phyloP scores from a whole-genome alignment of 768 basidiomycete species.

The Xerocomellus dryophilus region DNA sequence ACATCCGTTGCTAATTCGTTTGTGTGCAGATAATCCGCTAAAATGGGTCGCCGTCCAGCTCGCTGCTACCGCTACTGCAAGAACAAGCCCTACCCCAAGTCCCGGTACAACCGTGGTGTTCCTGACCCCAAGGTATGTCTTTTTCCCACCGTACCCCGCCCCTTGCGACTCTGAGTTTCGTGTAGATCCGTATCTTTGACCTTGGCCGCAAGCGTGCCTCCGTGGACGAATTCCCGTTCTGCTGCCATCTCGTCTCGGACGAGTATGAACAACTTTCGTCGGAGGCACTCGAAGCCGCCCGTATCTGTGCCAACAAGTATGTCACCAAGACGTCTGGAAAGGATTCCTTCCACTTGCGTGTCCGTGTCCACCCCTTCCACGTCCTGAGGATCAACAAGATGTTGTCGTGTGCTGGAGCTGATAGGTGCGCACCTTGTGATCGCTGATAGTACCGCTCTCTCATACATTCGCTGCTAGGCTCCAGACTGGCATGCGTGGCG shows the following conservation, averaged over 20 bases:
- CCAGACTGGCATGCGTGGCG: constrained; percentile 98
- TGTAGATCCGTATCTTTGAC: constrained; percentile 93
- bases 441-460: rapidly evolving
- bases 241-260: constrained; percentile 93
- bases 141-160: background rate
- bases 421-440: constrained; percentile 55
- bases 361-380: constrained; percentile 98
- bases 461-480: constrained; percentile 45
- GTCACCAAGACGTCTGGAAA: constrained; percentile 97
- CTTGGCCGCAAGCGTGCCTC: constrained; percentile 93
- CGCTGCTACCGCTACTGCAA: constrained; percentile 99
- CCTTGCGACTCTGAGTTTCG: background rate
- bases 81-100: constrained; percentile 98
- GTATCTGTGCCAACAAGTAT: constrained; percentile 99
- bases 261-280: constrained; percentile 96
- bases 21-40: constrained; percentile 12
- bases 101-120: constrained; percentile 96
- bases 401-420: constrained; percentile 98
- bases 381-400: constrained; percentile 99
- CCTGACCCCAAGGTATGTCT: constrained; percentile 82
- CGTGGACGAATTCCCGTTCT: constrained; percentile 98
- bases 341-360: constrained; percentile 97
- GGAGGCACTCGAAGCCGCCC: constrained; percentile 96
- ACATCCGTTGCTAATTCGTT: constrained; percentile 8
- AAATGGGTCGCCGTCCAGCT: constrained; percentile 96